These are phyloP conservation scores for Nicotiana knightiana DNA, from an alignment of 257 asterid genomes.

Conservation along the genomic window DNA sequence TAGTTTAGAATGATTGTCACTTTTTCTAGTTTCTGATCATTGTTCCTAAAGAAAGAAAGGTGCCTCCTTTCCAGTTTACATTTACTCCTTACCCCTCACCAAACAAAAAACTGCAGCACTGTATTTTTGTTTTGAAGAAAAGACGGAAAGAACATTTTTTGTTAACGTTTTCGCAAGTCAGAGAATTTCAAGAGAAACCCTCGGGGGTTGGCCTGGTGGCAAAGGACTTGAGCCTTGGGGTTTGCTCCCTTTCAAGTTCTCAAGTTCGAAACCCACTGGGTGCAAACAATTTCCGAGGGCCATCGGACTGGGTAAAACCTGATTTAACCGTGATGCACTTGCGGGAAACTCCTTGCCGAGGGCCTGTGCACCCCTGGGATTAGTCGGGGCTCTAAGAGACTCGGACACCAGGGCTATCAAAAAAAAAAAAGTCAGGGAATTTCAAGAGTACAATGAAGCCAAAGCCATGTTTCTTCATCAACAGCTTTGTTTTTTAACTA, in stretches of 20 bases:
- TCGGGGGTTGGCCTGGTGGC: too few species aligned
- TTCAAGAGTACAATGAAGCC: not conserved
- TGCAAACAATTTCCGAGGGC: too few species aligned
- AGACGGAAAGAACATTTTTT: not conserved
- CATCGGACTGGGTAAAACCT: too few species aligned
- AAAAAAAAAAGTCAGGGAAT: not conserved
- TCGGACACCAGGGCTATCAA: too few species aligned
- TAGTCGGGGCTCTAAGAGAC: too few species aligned
- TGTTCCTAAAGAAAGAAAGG: not conserved
- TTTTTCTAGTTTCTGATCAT: not conserved
- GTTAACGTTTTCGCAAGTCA: not conserved
- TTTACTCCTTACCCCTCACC: too few species aligned
- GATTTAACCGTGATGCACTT: too few species aligned
- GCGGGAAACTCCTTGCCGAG: too few species aligned
- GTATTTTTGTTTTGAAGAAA: not conserved
- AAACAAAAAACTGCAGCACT: not conserved
- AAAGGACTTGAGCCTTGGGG: too few species aligned
- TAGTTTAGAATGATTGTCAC: not conserved
- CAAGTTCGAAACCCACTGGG: too few species aligned
- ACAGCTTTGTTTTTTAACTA: not conserved
- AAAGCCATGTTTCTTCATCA: not conserved
- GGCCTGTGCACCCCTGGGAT: too few species aligned
- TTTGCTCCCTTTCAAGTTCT: too few species aligned
- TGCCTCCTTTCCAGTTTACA: not conserved
- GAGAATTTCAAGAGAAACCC: not conserved